phyloP scores from a whole-genome alignment of 192 early-diverging fungal species.

The Geranomyces variabilis region DNA sequence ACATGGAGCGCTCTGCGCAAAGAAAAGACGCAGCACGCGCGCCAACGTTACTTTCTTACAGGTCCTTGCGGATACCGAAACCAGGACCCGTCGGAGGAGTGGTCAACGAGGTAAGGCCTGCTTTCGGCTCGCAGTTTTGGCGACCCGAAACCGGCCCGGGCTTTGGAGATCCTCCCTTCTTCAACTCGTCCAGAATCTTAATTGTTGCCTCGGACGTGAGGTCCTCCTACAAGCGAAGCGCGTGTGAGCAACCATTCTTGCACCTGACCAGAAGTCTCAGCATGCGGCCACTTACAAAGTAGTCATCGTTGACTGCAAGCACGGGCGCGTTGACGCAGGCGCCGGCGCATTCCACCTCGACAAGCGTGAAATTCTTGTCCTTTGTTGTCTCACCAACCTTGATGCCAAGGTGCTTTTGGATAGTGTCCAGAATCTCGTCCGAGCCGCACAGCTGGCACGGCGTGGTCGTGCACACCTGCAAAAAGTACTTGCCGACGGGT shows the following conservation, averaged over 20 bases:
- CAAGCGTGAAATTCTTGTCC: conserved; percentile 94
- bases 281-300: conserved; percentile 68
- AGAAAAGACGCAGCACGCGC: no score
- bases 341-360: conserved; percentile 99
- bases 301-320: conserved; percentile 96
- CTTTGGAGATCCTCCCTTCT: conserved; percentile 75
- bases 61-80: conserved; percentile 65
- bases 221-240: conserved; percentile 74
- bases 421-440: conserved; percentile 84
- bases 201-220: conserved; percentile 88
- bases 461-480: conserved; percentile 98
- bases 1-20: no score
- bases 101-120: conserved; percentile 80
- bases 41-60: conserved; percentile 19
- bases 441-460: conserved; percentile 97
- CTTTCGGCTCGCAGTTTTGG: conserved; percentile 85
- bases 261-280: not conserved
- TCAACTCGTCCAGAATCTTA: conserved; percentile 84
- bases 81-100: conserved; percentile 90
- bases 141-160: conserved; percentile 86
- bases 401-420: conserved; percentile 86
- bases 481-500: conserved; percentile 98
- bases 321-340: conserved; percentile 98
- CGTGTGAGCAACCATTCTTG: not conserved
- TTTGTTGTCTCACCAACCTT: conserved; percentile 91